Evolutionary conservation across 768 basidiomycete species (phyloP), one percentile per base, ranked within the genome.

Genomic region (Suillus hirtellus): DNA sequence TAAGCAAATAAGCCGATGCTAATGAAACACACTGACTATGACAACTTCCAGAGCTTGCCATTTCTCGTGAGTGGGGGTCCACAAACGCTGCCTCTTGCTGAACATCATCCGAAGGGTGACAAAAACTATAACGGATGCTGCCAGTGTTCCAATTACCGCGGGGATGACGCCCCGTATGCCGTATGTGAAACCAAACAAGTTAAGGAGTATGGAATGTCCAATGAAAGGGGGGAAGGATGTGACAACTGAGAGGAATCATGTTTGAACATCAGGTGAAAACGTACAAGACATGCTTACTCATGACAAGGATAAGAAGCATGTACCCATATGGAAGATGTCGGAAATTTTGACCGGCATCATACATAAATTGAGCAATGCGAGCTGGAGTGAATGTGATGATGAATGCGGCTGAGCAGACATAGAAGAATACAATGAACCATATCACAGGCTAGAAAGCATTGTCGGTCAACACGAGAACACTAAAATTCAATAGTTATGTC

Each of bases 171-270:
- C 93, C 62, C 82, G 82, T 78, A 92, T 81, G 46, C 93, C 92
- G 69, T 91, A 95, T 2, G 90, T 89, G 74, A 93, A 95, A 1
- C 93, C 93, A 67, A 87, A 89, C 10, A 95, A 71, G 12, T 88
- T 85, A 38, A 86, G 69, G 47, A 77, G 60, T 5, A 63, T 64
- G 15, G 73, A 47, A 56, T 71, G 66, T 42, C 75, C 73, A 50
- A 74, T 67, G 67, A 74, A 75, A 38, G 73, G 73, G 42, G 75
- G 73, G 44, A 76, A 76, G 64, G 73, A 75, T 60, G 63, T 60
- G 62, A 75, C 50, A 56, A 73, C 75, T 75, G 31, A 24, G 59
- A 47, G 35, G 8, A 49, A 56, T 56, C 17, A 60, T 59, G 43
- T 44, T 63, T 4, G n/a, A 35, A 19, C 14, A 88, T 71, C 17